Evolutionary conservation across 2,329 filamentous ascomycete genomes (phyloP).

Genomic region (Botrytis porri): DNA sequence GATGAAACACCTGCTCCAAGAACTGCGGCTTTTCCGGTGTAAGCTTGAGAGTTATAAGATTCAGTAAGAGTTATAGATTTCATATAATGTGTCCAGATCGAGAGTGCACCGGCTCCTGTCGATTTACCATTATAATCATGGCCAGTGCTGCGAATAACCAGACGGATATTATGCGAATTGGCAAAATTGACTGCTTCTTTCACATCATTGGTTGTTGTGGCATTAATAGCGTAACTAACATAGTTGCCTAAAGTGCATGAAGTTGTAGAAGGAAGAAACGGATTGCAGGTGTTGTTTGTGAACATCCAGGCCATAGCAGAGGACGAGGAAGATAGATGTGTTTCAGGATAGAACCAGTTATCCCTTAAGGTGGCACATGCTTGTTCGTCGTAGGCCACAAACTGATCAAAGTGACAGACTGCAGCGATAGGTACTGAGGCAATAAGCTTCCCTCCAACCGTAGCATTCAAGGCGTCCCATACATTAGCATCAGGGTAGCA

Average conservation of each 20-base stretch:
- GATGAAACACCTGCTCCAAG: background rate
- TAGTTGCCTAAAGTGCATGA: slow-evolving; percentile 32
- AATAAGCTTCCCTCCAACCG: slow-evolving; percentile 21
- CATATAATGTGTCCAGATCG: background rate
- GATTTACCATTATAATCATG: slow-evolving; percentile 45
- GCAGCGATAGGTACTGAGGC: slow-evolving; percentile 20
- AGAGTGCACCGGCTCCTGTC: background rate
- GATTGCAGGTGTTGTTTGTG: slow-evolving; percentile 6
- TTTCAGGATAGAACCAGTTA: slow-evolving; percentile 13
- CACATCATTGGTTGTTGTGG: slow-evolving; percentile 24
- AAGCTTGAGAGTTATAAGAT: background rate
- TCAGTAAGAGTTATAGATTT: background rate
- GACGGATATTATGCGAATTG: slow-evolving; percentile 39
- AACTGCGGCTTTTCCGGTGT: background rate
- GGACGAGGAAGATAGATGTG: slow-evolving; percentile 6
- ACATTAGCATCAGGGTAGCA: too few relatives aligned
- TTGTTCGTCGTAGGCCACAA: slow-evolving; percentile 11
- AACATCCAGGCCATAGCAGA: slow-evolving; percentile 13
- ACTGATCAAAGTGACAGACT: slow-evolving; percentile 21
- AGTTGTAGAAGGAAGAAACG: background rate
- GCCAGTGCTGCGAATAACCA: slow-evolving; percentile 52
- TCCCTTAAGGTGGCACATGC: slow-evolving; percentile 20
- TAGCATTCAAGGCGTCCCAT: too few relatives aligned
- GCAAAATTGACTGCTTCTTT: slow-evolving; percentile 40
- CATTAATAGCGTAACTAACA: slow-evolving; percentile 30